A percentile compares a stretch with the other conserved stretches of the same genome.
phyloP scores from a whole-genome alignment of 495 filamentous ascomycete species.

The Penicillium riverlandense region DNA sequence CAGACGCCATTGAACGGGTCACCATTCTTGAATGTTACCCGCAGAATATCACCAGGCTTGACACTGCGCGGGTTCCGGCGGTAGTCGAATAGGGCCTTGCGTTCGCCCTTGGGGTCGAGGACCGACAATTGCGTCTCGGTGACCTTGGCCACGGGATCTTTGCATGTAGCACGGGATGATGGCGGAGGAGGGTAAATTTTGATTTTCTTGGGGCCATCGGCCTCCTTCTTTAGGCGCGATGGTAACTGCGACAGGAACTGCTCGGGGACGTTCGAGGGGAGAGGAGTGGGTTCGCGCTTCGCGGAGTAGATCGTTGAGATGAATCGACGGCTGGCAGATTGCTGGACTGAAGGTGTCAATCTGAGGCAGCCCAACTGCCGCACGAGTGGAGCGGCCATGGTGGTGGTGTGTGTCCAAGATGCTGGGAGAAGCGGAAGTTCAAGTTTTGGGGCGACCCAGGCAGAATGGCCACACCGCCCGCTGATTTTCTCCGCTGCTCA shows the following conservation, averaged over 20 bases:
- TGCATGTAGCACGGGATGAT: slow-evolving; percentile 34
- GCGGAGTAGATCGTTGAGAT: slow-evolving; percentile 35
- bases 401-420: slow-evolving; percentile 13
- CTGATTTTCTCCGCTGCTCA: too few species aligned
- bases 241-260: slow-evolving; percentile 38
- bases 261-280: slow-evolving; percentile 34
- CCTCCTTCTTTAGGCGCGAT: slow-evolving; percentile 25
- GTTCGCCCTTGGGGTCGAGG: slow-evolving; percentile 79
- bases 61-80: slow-evolving; percentile 66
- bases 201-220: slow-evolving; percentile 35
- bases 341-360: slow-evolving; percentile 22
- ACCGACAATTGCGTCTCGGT: slow-evolving; percentile 55
- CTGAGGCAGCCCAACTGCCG: slow-evolving; percentile 66
- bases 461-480: slow-evolving; percentile 22
- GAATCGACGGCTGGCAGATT: slow-evolving; percentile 30
- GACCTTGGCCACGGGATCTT: slow-evolving; percentile 56
- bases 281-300: slow-evolving; percentile 27
- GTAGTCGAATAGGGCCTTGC: slow-evolving; percentile 70
- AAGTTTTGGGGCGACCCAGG: slow-evolving; percentile 26
- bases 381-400: slow-evolving; percentile 55
- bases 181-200: slow-evolving; percentile 49
- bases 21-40: slow-evolving; percentile 71
- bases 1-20: slow-evolving; percentile 88
- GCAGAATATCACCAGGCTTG: slow-evolving; percentile 80
- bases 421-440: slow-evolving; percentile 19